phyloP scores from a whole-genome alignment of 2,329 filamentous ascomycete genomes.

The Diaporthe velutina region DNA sequence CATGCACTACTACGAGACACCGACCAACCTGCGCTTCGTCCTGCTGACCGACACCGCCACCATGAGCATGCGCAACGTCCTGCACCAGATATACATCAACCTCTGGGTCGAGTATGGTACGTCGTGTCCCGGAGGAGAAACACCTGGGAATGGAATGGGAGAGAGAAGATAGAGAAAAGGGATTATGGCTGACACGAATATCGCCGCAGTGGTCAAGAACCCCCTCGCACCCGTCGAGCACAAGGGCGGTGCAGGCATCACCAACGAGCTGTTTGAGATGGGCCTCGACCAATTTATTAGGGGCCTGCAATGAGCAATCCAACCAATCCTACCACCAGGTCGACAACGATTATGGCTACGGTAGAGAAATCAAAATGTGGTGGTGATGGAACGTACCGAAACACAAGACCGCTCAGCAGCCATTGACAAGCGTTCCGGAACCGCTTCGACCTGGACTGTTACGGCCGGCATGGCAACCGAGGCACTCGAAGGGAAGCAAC shows the following conservation, averaged over 20 bases:
- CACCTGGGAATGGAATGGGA: neutral
- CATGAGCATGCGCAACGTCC: slow-evolving; percentile 89
- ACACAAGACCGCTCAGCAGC: neutral
- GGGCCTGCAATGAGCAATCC: slow-evolving; percentile 55
- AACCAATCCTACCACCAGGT: neutral
- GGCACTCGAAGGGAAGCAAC: neutral
- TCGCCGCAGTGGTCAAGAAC: slow-evolving; percentile 74
- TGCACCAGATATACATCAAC: slow-evolving; percentile 99
- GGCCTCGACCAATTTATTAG: slow-evolving; percentile 84
- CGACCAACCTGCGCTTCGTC: slow-evolving; percentile 94
- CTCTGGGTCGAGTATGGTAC: slow-evolving; percentile 95
- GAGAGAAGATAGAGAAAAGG: neutral
- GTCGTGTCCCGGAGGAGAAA: slow-evolving; percentile 44
- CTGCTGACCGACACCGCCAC: slow-evolving; percentile 94
- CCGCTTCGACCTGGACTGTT: neutral
- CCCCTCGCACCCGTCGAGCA: slow-evolving; percentile 77
- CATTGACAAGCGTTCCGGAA: neutral
- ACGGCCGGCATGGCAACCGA: neutral
- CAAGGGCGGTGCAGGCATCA: slow-evolving; percentile 76
- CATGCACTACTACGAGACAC: slow-evolving; percentile 98
- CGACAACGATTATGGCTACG: neutral
- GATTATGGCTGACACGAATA: slow-evolving; percentile 39
- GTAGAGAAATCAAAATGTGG: too few species aligned
- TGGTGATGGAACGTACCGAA: too few species aligned
- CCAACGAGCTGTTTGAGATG: slow-evolving; percentile 78